Percentiles rank a stretch among this genome's conserved stretches.
phyloP scores from a whole-genome alignment of 768 basidiomycete genomes.

The Mycena floridula region DNA sequence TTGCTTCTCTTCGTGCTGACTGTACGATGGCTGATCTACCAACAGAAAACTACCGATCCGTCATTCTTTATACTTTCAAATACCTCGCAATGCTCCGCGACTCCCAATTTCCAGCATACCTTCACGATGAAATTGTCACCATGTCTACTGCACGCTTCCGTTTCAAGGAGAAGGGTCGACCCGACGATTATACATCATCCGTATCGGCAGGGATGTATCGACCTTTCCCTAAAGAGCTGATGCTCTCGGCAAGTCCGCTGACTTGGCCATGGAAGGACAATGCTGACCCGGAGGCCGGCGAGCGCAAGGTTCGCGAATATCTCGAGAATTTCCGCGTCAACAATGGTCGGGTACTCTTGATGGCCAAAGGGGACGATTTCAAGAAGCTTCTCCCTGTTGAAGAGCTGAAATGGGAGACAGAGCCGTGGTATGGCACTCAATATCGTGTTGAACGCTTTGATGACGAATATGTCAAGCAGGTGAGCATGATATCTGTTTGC shows the following conservation, averaged over 20 bases:
- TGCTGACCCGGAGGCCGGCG: constrained; percentile 30
- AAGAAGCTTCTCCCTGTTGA: constrained; percentile 47
- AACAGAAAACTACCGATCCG: constrained; percentile 68
- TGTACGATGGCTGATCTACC: constrained; percentile 3
- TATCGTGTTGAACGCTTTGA: constrained; percentile 74
- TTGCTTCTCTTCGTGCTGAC: constrained; percentile 9
- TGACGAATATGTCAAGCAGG: constrained; percentile 52
- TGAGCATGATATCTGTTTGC: constrained; percentile 15
- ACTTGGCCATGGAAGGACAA: constrained; percentile 67
- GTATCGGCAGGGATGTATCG: constrained; percentile 70
- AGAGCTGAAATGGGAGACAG: constrained; percentile 54
- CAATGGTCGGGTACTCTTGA: constrained; percentile 66
- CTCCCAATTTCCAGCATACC: constrained; percentile 53
- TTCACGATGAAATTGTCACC: constrained; percentile 70
- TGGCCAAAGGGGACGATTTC: constrained; percentile 69
- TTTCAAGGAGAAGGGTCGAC: constrained; percentile 78
- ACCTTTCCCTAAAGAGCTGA: constrained; percentile 74
- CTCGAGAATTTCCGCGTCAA: constrained; percentile 54
- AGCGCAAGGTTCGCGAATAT: constrained; percentile 52
- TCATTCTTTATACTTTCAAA: constrained; percentile 67
- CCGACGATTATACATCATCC: constrained; percentile 74
- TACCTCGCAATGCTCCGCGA: constrained; percentile 68
- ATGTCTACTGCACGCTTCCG: constrained; percentile 75
- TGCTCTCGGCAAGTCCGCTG: constrained; percentile 67
- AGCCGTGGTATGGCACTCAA: constrained; percentile 90